Evolutionary conservation across 345 rosid species (phyloP).

Genomic region (Lumnitzera racemosa): DNA sequence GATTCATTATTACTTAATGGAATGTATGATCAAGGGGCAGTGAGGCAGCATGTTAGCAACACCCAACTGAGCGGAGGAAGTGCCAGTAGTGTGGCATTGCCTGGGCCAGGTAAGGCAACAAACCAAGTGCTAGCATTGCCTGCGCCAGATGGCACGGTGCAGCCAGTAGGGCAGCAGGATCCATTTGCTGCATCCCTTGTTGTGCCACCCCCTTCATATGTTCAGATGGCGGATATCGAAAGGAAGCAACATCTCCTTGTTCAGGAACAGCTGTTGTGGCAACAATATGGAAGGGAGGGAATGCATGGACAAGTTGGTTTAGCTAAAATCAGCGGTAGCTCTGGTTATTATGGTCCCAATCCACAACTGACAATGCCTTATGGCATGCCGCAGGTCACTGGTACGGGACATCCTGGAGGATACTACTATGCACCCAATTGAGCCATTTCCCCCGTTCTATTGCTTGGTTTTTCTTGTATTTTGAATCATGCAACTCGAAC

Average conservation of each 20-base stretch:
- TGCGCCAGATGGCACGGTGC: conserved; percentile 53
- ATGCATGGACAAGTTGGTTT: conserved; percentile 55
- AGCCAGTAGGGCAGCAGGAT: conserved; percentile 30
- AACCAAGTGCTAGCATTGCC: conserved; percentile 55
- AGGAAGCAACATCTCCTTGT: conserved; percentile 49
- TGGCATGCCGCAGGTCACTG: conserved; percentile 40
- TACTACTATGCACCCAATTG: conserved; percentile 29
- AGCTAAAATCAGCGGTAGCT: conserved; percentile 23
- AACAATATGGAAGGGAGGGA: conserved; percentile 44
- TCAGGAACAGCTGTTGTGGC: conserved; percentile 57
- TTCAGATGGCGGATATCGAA: conserved; percentile 69
- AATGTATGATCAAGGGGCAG: conserved; percentile 78
- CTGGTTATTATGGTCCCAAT: conserved; percentile 27
- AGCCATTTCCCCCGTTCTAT: background rate
- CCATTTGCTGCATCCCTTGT: conserved; percentile 41
- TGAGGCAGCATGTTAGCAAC: conserved; percentile 59
- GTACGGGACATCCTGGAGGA: conserved; percentile 32
- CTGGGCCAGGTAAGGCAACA: conserved; percentile 26
- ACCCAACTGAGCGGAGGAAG: conserved; percentile 62
- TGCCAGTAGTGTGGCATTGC: conserved; percentile 60
- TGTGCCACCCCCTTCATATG: conserved; percentile 53
- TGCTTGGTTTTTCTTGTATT: no score
- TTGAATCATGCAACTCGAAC: no score
- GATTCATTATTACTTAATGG: conserved; percentile 63
- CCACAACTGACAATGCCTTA: conserved; percentile 34